Conservation (phyloP, 768 basidiomycete genomes). For the Tubosaeta brunneosetosa region DNA sequence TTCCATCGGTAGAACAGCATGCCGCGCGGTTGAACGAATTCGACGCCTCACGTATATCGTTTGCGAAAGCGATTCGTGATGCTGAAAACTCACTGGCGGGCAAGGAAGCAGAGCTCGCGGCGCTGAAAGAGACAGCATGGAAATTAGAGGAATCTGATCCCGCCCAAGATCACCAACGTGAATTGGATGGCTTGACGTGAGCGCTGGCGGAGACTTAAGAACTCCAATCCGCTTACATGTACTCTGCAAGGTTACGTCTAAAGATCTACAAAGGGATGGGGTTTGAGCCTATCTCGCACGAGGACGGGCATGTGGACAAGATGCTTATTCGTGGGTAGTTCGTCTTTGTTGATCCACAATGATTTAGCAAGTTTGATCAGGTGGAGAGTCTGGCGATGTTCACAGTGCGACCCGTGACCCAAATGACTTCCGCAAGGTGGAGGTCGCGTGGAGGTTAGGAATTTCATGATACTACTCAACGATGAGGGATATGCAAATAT, state of each 20-base stretch:
- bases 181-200: constrained; percentile 66
- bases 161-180: constrained; percentile 63
- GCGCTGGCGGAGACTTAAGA: constrained; percentile 20
- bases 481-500: constrained; percentile 4
- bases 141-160: constrained; percentile 66
- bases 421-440: constrained; percentile 25
- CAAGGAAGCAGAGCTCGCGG: constrained; percentile 66
- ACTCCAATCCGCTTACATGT: constrained; percentile 2
- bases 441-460: constrained; percentile 35
- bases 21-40: constrained; percentile 57
- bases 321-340: constrained; percentile 63
- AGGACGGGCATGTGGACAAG: constrained; percentile 46
- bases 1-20: constrained; percentile 66
- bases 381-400: constrained; percentile 39
- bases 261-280: constrained; percentile 68
- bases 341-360: not conserved
- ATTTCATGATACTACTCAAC: constrained; percentile 21
- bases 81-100: constrained; percentile 59
- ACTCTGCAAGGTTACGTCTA: constrained; percentile 51
- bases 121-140: constrained; percentile 60
- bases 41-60: constrained; percentile 56
- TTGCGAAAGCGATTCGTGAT: constrained; percentile 73
- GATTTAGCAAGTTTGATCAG: constrained; percentile 31
- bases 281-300: constrained; percentile 60
- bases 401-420: constrained; percentile 31